A percentile compares a stretch with the other conserved stretches of the same genome.
These are phyloP conservation scores for Pichia sp. DNA, from an alignment of 1,139 yeast genomes.

Conservation along the genomic window DNA sequence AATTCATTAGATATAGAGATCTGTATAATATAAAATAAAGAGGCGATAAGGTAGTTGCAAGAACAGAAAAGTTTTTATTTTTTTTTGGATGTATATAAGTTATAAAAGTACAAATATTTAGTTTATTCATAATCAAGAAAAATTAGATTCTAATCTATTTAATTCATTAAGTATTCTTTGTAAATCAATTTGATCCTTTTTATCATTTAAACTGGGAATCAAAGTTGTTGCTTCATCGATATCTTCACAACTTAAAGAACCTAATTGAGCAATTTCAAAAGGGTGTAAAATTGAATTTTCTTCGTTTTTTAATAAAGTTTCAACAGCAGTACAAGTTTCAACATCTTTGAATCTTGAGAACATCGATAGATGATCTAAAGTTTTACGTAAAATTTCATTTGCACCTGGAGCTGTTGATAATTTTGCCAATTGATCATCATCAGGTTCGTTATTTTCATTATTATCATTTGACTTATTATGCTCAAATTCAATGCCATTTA, in stretches of 20 bases:
- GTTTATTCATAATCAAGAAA: slow-evolving; percentile 13
- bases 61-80: too few species aligned
- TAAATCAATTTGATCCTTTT: slow-evolving; percentile 80
- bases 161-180: slow-evolving; percentile 83
- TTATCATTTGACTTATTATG: slow-evolving; percentile 23
- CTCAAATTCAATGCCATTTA: slow-evolving; percentile 26
- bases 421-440: slow-evolving; percentile 59
- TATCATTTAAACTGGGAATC: slow-evolving; percentile 72
- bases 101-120: neutral
- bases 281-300: slow-evolving; percentile 75
- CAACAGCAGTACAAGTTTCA: slow-evolving; percentile 91
- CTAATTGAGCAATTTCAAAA: slow-evolving; percentile 91
- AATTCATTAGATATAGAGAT: slow-evolving; percentile 13
- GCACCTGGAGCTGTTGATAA: slow-evolving; percentile 58
- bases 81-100: neutral
- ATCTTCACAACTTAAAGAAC: slow-evolving; percentile 91
- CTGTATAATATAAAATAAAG: neutral
- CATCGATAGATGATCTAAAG: slow-evolving; percentile 77
- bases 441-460: slow-evolving; percentile 46
- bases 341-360: slow-evolving; percentile 89
- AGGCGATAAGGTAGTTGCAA: neutral
- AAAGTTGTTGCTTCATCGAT: slow-evolving; percentile 95
- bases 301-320: slow-evolving; percentile 65
- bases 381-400: slow-evolving; percentile 76
- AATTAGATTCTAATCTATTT: slow-evolving; percentile 49